Evolutionary conservation across 257 asterid species (phyloP), one percentile per base, ranked within the genome.

Genomic region (Cruciata laevipes): DNA sequence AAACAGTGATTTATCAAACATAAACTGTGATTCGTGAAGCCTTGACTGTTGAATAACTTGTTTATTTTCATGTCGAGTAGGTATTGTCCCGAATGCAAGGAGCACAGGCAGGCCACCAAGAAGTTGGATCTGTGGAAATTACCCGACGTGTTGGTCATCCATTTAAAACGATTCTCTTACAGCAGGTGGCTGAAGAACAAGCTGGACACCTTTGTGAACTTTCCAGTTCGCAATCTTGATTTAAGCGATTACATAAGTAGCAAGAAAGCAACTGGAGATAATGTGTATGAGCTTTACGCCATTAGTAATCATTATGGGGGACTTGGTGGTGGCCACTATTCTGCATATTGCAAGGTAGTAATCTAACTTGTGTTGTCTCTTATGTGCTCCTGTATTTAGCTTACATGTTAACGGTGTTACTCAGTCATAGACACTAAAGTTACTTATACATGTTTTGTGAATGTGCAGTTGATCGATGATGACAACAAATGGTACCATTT

Each of bases 341-440:
- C 97, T 42, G 97, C 99, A 42, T 90, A 94, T 69, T 89, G 96
- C 82, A 90, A 90, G 96, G 99, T 90, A 86, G 99, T 90, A 86
- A 75, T 44, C 12, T 37, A 23, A 14, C 21, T 30, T 24, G n/a
- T 16, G 24, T 3, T 57, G 32, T 51, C 20, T 12, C 55, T 37
- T 27, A 27, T 27, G 30, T 27, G 30, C 30, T 27, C 30, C 2
- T 27, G 30, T 27, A 27, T 27, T 49, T 27, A 1, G 49, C 2
- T 1, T 31, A 5, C 65, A 61, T 59, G 51, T 60, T 24, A 0
- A 24, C 49, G 67, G 40, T 63, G 17, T 27, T 51, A 21, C 24
- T 20, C 7, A 32, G 23, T 7, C 27, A 47, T 60, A 3, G 52
- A 4, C 10, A 11, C 24, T 4, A 2, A 18, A 21, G 12, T 56